Conservation (phyloP, 2,329 filamentous ascomycete species). For the Xylariaceae sp. region DNA sequence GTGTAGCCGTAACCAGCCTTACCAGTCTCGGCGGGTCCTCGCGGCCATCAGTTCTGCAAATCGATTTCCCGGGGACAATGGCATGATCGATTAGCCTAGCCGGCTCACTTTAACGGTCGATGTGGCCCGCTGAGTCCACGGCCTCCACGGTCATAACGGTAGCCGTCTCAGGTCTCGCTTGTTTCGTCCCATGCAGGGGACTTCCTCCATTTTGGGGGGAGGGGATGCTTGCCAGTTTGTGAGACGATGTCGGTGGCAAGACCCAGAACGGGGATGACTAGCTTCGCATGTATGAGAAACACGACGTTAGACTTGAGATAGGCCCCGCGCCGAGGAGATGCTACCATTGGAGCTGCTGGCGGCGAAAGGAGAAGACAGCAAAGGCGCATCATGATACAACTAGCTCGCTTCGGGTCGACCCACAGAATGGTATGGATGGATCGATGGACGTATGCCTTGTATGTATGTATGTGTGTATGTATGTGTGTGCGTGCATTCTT, state of each 20-base stretch:
- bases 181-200: conserved; percentile 13
- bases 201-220: conserved; percentile 11
- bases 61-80: no score
- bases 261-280: neutral
- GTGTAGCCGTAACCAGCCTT: conserved; percentile 7
- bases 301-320: no score
- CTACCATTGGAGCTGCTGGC: no score
- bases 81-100: conserved; percentile 9
- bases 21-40: conserved; percentile 2
- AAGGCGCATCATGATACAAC: no score
- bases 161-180: conserved; percentile 6
- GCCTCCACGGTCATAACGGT: conserved; percentile 5
- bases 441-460: no score
- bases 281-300: no score
- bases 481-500: neutral
- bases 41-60: no score
- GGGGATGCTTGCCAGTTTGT: conserved; percentile 2
- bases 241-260: no score
- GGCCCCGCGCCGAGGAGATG: no score
- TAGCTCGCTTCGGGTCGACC: neutral
- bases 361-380: no score
- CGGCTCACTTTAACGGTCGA: conserved; percentile 1
- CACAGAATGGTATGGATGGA: neutral
- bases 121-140: conserved; percentile 2
- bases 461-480: no score